Evolutionary conservation across 1,284 basidiomycete species (phyloP), one percentile per base, ranked within the genome.

Genomic region (Ganoderma multipileum): DNA sequence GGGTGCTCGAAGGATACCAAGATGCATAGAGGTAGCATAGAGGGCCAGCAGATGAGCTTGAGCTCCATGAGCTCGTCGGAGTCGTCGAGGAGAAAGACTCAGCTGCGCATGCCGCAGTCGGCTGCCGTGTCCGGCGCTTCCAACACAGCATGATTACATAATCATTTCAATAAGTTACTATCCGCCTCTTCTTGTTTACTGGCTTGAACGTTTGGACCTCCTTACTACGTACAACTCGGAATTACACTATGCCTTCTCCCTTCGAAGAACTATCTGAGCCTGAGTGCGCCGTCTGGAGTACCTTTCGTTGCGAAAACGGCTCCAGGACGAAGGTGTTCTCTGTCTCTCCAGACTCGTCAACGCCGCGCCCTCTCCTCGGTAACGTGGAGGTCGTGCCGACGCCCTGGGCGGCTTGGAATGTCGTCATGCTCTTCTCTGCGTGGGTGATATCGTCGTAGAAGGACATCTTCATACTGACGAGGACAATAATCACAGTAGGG

Each of bases 381-480:
- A 14, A 28, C 5, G n/a, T 33, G 52, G 30, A 16, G 26, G 28
- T 18, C 28, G 52, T 55, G 16, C 52, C 30, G 14, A 55, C 23
- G 9, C 44, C 44, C 44, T 23, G n/a, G n/a, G 44, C 44, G n/a
- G 44, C 44, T 23, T 23, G 44, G 44, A 47, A 47, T 23, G 44
- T 47, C 44, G 44, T 47, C 44, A 47, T 47, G n/a, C 20, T 23
- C 44, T 47, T 44, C 60, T 63, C 33, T 20, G 42, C 41, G 66
- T 41, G 33, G 6, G 38, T 30, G 6, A 64, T 68, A n/a, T 57
- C 63, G 52, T 68, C 63, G 38, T 68, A 57, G 28, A 65, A 47
- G 7, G 67, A 65, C 23, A 60, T 60, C 64, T 68, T 59, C 23
- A 68, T 38, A 42, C 64, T 60, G n/a, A 69, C 60, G 2, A 69